Evolutionary conservation across 78 protist species (phyloP).

Genomic region (Speleostelium caveatum): DNA sequence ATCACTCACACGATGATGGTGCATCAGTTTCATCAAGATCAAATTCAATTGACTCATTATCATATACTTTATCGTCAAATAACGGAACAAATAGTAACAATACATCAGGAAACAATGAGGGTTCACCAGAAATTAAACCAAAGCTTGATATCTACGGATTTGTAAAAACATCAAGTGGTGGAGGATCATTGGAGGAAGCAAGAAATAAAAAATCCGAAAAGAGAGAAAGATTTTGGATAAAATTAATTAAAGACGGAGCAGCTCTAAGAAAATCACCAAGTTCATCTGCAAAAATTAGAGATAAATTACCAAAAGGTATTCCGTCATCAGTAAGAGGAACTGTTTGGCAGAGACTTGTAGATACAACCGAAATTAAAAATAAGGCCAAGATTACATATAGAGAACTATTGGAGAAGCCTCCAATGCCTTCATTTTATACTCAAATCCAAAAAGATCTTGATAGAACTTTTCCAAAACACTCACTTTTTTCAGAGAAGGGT

Average conservation of each 20-base stretch:
- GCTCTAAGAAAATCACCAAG: constrained; percentile 9
- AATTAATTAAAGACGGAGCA: constrained; percentile 5
- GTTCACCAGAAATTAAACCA: constrained; percentile 45
- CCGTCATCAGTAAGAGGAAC: constrained; percentile 65
- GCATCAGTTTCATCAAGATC: constrained; percentile 5
- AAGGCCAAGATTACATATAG: constrained; percentile 34
- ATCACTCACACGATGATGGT: neutral
- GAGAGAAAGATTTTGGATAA: constrained; percentile 49
- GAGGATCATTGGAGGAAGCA: neutral
- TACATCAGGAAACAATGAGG: neutral
- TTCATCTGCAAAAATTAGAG: constrained; percentile 23
- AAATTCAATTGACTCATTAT: neutral
- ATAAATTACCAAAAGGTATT: constrained; percentile 84
- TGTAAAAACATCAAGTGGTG: constrained; percentile 39
- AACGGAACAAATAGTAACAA: neutral
- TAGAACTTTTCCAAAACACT: constrained; percentile 84
- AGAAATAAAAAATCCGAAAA: constrained; percentile 53
- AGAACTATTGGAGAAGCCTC: constrained; percentile 6
- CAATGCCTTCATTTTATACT: constrained; percentile 1
- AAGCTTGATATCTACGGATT: constrained; percentile 75
- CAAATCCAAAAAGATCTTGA: constrained; percentile 85
- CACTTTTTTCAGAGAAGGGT: constrained; percentile 71
- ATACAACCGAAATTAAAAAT: constrained; percentile 28
- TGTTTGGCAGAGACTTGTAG: constrained; percentile 56
- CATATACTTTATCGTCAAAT: neutral